phyloP scores from a whole-genome alignment of 495 filamentous ascomycete genomes.

The Podospora sp. region DNA sequence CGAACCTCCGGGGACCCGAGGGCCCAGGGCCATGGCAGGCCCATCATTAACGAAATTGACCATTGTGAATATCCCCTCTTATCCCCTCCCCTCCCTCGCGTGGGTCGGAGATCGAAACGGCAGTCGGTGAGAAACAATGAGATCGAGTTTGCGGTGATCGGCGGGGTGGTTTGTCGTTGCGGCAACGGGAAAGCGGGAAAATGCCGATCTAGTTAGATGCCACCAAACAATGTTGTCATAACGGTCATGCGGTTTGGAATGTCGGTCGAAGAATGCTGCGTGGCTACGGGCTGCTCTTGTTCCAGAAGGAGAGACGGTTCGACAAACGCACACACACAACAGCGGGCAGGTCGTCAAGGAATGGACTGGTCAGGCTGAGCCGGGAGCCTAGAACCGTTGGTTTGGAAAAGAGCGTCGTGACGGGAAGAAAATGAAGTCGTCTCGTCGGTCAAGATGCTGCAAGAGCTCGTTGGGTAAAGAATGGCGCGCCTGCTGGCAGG shows the following conservation, averaged over 20 bases:
- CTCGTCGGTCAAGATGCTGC: conserved; percentile 19
- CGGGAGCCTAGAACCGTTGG: conserved; percentile 15
- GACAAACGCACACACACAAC: neutral
- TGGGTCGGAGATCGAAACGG: conserved; percentile 6
- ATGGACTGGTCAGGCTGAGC: conserved; percentile 17
- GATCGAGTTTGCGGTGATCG: conserved; percentile 5
- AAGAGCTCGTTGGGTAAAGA: conserved; percentile 36
- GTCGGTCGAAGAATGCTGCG: conserved; percentile 13
- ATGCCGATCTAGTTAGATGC: conserved; percentile 23
- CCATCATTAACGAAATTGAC: conserved; percentile 27
- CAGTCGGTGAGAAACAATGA: neutral
- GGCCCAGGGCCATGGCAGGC: conserved; percentile 31
- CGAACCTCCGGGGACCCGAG: conserved; percentile 28
- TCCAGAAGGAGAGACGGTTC: conserved; percentile 3
- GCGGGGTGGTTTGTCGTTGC: conserved; percentile 10
- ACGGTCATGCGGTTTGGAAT: conserved; percentile 31
- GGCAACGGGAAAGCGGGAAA: conserved; percentile 14
- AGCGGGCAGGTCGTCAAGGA: conserved; percentile 16
- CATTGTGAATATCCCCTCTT: conserved; percentile 29
- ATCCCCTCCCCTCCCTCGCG: conserved; percentile 15
- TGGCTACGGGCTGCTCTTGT: conserved; percentile 1
- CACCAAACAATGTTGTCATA: conserved; percentile 34
- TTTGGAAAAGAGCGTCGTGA: conserved; percentile 34
- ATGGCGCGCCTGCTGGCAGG: conserved; percentile 53
- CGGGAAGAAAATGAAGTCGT: conserved; percentile 23